phyloP scores from a whole-genome alignment of 805 yeast genomes.

The Wickerhamomyces mucosus region DNA sequence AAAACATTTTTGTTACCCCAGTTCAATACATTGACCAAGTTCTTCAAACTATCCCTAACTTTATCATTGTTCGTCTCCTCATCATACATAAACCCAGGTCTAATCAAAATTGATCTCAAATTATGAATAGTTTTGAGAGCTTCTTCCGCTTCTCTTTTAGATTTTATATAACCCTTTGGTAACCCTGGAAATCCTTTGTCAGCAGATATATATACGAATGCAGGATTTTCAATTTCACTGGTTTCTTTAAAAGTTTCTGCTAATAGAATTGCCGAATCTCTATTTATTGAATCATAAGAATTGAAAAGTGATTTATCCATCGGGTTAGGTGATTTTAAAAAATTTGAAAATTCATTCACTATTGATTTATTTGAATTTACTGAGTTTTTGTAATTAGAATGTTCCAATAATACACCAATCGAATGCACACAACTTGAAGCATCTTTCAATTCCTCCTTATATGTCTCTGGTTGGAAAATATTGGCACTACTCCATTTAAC shows the following conservation, averaged over 20 bases:
- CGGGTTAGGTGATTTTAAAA: conserved; percentile 52
- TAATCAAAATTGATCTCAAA: conserved; percentile 51
- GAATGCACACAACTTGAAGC: conserved; percentile 73
- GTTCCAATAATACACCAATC: conserved; percentile 67
- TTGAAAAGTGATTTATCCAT: conserved; percentile 29
- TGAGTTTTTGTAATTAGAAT: conserved; percentile 53
- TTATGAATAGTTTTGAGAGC: conserved; percentile 35
- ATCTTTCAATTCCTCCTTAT: conserved; percentile 34
- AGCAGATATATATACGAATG: conserved; percentile 75
- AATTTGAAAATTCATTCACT: conserved; percentile 27
- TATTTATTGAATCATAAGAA: conserved; percentile 56
- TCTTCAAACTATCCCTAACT: conserved; percentile 32
- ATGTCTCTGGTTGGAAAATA: conserved; percentile 55
- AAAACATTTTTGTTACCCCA: conserved; percentile 34
- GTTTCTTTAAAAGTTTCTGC: conserved; percentile 43
- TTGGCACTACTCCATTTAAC: conserved; percentile 64
- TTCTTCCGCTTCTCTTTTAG: conserved; percentile 72
- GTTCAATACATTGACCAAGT: conserved; percentile 33
- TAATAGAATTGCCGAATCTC: conserved; percentile 55
- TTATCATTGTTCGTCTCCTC: conserved; percentile 24
- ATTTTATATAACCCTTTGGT: conserved; percentile 61
- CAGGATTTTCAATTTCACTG: conserved; percentile 21
- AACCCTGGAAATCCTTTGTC: conserved; percentile 60
- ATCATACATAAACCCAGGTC: conserved; percentile 85
- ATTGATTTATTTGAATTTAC: conserved; percentile 21